Conservation (phyloP, 805 yeast species). For the Lipomyces spencermartinsiae region DNA sequence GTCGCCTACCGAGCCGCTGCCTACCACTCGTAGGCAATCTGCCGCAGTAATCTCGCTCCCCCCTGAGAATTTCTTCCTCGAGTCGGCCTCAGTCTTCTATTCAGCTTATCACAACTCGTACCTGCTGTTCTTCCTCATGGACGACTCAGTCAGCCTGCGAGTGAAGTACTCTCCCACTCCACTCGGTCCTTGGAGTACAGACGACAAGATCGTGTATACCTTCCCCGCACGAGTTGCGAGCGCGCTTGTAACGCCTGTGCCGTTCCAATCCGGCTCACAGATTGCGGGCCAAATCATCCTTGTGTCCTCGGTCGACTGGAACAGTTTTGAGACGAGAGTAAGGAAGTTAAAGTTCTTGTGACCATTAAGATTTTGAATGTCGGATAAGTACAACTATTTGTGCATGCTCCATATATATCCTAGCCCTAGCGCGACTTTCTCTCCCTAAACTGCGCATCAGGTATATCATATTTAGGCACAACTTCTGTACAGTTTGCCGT, state of each 20-base stretch:
- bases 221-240: not conserved
- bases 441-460: too few species aligned
- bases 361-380: too few species aligned
- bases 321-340: too few species aligned
- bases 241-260: constrained; percentile 2
- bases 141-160: not conserved
- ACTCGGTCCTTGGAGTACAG: not conserved
- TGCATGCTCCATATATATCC: too few species aligned
- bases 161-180: not conserved
- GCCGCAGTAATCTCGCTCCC: constrained; percentile 10
- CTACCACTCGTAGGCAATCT: not conserved
- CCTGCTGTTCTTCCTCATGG: constrained; percentile 28
- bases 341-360: too few species aligned
- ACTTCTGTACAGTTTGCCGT: too few species aligned
- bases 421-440: too few species aligned
- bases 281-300: constrained; percentile 1
- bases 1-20: constrained; percentile 16
- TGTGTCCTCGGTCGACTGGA: not conserved
- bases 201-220: not conserved
- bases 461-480: too few species aligned
- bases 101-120: constrained; percentile 35
- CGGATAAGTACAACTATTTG: too few species aligned
- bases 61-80: not conserved
- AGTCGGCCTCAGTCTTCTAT: constrained; percentile 28
- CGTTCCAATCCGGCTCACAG: not conserved